These are phyloP conservation scores for Aspergillus oerlinghausenensis DNA, from an alignment of 2,329 filamentous ascomycete species.

Conservation along the genomic window DNA sequence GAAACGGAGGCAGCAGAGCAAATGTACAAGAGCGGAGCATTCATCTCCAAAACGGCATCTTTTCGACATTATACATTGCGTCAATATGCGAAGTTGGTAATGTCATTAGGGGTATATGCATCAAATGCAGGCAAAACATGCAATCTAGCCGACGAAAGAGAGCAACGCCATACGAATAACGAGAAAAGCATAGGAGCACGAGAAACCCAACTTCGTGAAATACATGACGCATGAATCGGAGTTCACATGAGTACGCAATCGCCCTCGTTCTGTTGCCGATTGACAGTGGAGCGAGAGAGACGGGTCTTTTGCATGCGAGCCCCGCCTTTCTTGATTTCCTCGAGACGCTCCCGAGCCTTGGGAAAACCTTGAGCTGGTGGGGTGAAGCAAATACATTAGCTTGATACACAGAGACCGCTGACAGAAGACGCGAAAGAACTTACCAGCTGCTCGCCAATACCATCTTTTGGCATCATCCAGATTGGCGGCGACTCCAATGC, in stretches of 20 bases:
- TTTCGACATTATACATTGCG: slow-evolving; percentile 1
- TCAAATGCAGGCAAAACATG: not conserved
- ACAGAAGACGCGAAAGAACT: slow-evolving; percentile 35
- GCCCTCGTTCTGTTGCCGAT: slow-evolving; percentile 79
- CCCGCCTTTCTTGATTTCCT: slow-evolving; percentile 81
- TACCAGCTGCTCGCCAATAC: slow-evolving; percentile 96
- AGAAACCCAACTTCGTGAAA: not conserved
- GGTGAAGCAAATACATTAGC: slow-evolving; percentile 5
- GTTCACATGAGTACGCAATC: slow-evolving; percentile 60
- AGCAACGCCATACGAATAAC: slow-evolving; percentile 3
- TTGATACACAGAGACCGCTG: not conserved
- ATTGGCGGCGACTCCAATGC: slow-evolving; percentile 81
- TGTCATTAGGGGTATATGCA: slow-evolving; percentile 9
- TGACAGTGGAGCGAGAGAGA: slow-evolving; percentile 76
- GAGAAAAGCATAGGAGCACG: not conserved
- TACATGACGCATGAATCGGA: slow-evolving; percentile 1
- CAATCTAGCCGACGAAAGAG: not conserved
- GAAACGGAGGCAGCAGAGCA: not conserved
- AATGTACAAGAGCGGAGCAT: not conserved
- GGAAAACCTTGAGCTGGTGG: slow-evolving; percentile 80
- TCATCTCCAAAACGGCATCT: not conserved
- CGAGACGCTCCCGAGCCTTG: slow-evolving; percentile 85
- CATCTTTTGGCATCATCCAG: slow-evolving; percentile 94
- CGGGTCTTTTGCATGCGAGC: slow-evolving; percentile 68
- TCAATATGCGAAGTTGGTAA: not conserved